phyloP scores from a whole-genome alignment of 225 moss, liverwort and hornwort genomes.

The Straminergon stramineum region DNA sequence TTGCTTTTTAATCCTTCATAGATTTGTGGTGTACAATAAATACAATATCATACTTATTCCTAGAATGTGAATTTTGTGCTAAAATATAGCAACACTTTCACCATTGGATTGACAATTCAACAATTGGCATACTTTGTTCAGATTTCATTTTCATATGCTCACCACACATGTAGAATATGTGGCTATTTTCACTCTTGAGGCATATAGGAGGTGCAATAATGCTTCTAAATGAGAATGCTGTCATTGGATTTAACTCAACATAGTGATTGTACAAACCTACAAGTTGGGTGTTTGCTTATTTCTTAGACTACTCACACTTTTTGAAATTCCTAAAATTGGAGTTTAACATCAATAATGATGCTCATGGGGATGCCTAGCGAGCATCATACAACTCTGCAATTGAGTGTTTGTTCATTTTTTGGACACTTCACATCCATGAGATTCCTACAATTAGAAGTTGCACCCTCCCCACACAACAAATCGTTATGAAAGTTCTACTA shows the following conservation, averaged over 20 bases:
- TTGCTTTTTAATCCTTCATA: neutral
- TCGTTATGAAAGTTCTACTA: neutral
- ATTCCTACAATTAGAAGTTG: neutral
- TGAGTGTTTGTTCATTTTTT: too few species aligned
- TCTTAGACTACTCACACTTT: neutral
- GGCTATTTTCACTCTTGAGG: neutral
- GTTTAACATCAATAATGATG: neutral
- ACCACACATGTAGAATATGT: neutral
- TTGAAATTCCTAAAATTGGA: neutral
- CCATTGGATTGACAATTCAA: neutral
- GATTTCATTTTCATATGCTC: neutral
- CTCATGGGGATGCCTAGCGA: neutral
- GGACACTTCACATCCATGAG: too few species aligned
- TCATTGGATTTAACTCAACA: neutral
- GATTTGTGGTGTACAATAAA: neutral
- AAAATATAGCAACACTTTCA: too few species aligned
- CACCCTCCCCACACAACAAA: neutral
- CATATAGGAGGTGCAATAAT: neutral
- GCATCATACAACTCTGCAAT: too few species aligned
- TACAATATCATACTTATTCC: fast-evolving
- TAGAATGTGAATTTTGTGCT: neutral
- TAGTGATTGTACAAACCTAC: neutral
- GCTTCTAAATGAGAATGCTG: neutral
- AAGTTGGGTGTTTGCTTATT: neutral
- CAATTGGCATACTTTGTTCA: neutral